Evolutionary conservation across 192 early-diverging fungal species (phyloP).

Genomic region (Martensiomyces pterosporus): DNA sequence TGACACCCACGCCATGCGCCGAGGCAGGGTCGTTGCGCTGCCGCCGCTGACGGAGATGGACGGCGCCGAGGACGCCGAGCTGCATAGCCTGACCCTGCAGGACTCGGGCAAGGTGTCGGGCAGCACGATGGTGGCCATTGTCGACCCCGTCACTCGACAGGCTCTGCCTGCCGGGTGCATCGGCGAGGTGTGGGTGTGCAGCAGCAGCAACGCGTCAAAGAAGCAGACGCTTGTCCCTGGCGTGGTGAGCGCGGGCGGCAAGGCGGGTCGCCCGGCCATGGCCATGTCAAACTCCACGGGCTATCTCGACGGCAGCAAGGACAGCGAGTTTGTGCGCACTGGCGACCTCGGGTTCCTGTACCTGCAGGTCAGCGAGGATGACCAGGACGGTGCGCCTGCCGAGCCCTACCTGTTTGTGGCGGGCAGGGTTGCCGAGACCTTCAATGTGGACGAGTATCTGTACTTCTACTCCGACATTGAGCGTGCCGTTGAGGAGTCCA

Average conservation of each 20-base stretch:
- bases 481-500: constrained; percentile 62
- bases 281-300: constrained; percentile 18
- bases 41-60: constrained; percentile 14
- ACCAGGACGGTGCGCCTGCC: constrained; percentile 55
- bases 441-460: constrained; percentile 65
- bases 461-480: constrained; percentile 76
- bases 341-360: constrained; percentile 82
- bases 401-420: constrained; percentile 76
- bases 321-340: constrained; percentile 66
- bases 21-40: constrained; percentile 60
- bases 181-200: constrained; percentile 85
- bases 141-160: constrained; percentile 70
- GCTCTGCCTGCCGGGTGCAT: constrained; percentile 65
- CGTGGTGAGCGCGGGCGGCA: constrained; percentile 1
- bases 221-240: constrained; percentile 18
- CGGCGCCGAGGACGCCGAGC: constrained; percentile 35
- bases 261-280: constrained; percentile 13
- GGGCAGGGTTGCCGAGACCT: constrained; percentile 66
- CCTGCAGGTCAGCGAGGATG: constrained; percentile 55
- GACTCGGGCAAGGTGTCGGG: constrained; percentile 74
- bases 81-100: constrained; percentile 57
- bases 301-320: constrained; percentile 56
- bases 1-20: constrained; percentile 61
- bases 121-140: constrained; percentile 79
- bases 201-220: constrained; percentile 37